Conservation (phyloP, 345 rosid species). For the Alliaria petiolata region DNA sequence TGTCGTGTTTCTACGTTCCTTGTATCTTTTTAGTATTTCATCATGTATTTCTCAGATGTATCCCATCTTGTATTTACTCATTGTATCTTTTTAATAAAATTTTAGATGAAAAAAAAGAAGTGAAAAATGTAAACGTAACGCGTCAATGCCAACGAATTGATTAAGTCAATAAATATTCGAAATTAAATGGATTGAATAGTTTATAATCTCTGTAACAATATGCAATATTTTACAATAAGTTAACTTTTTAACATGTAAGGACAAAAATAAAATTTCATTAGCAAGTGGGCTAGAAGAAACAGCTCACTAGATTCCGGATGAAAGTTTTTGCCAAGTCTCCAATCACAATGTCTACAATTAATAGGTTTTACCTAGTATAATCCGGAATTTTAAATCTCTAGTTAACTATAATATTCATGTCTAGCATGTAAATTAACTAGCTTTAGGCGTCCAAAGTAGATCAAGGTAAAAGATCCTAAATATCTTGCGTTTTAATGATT, state of each 20-base stretch:
- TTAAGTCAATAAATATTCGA: background rate
- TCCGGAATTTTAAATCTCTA: background rate
- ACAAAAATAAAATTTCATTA: background rate
- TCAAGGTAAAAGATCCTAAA: background rate
- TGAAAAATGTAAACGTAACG: background rate
- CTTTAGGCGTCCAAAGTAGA: background rate
- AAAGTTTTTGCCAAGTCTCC: background rate
- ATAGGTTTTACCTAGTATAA: background rate
- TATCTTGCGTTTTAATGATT: slow-evolving; percentile 6
- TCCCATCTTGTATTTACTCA: no score
- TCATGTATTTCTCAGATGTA: no score
- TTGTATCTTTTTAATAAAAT: no score
- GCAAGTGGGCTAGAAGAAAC: slow-evolving; percentile 15
- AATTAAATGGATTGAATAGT: background rate
- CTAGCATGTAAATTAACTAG: slow-evolving; percentile 1
- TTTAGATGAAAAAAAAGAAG: no score
- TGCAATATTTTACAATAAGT: background rate
- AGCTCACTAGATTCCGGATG: slow-evolving; percentile 15
- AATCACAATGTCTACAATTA: background rate
- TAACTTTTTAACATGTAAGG: background rate
- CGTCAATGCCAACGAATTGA: background rate
- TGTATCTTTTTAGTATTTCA: no score
- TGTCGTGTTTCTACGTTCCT: no score
- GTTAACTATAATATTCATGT: background rate
- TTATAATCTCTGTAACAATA: background rate